Percentiles rank a stretch among this genome's conserved stretches.
These are phyloP conservation scores for Ophiostoma ulmi DNA, from an alignment of 2,329 filamentous ascomycete species.

Conservation along the genomic window DNA sequence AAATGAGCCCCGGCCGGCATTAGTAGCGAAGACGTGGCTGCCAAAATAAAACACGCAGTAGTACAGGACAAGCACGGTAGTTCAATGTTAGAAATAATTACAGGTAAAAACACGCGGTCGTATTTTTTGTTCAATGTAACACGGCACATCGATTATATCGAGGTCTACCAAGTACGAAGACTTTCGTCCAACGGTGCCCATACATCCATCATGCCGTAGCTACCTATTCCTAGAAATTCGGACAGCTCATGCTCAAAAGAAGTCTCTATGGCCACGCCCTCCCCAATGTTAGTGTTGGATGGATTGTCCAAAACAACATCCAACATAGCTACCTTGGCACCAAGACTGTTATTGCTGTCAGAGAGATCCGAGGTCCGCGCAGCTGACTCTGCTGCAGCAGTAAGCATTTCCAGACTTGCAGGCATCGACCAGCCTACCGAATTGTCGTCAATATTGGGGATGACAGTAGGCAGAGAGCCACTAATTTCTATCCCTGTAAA, in stretches of 20 bases:
- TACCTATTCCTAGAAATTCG: conserved; percentile 19
- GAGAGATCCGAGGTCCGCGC: background rate
- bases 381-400: conserved; percentile 15
- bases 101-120: background rate
- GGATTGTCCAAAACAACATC: background rate
- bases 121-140: background rate
- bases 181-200: conserved; percentile 17
- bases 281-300: background rate
- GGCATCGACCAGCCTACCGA: conserved; percentile 13
- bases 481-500: background rate
- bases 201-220: conserved; percentile 21
- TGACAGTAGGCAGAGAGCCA: background rate
- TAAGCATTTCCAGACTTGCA: conserved; percentile 18
- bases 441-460: conserved; percentile 3
- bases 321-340: background rate
- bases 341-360: background rate
- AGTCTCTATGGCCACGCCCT: background rate
- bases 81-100: background rate
- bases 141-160: background rate
- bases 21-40: background rate
- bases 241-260: conserved; percentile 21
- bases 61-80: background rate
- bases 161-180: background rate
- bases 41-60: background rate
- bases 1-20: background rate